These are phyloP conservation scores for Mortierella sp. DNA, from an alignment of 371 early-diverging fungal species.

Conservation along the genomic window DNA sequence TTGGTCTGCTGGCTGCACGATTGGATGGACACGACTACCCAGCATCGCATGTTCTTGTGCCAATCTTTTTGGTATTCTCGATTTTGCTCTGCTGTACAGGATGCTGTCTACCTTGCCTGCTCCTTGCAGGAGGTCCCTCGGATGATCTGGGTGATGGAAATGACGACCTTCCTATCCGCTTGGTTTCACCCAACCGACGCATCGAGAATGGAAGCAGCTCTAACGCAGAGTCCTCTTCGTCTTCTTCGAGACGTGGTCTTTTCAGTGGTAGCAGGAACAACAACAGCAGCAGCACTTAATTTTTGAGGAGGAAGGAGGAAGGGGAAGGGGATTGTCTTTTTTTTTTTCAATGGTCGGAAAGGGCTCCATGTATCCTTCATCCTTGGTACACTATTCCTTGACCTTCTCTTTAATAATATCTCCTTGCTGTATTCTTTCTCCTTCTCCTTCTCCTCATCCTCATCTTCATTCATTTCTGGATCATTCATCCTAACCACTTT, in stretches of 20 bases:
- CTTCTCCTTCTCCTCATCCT: no score
- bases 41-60: slow-evolving; percentile 77
- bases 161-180: slow-evolving; percentile 39
- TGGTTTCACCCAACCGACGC: slow-evolving; percentile 47
- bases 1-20: slow-evolving; percentile 76
- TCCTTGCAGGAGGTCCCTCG: slow-evolving; percentile 19
- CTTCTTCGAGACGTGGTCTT: slow-evolving; percentile 19
- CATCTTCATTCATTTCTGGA: no score
- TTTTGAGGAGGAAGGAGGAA: no score
- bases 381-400: no score
- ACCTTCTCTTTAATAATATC: no score
- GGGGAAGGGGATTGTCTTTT: no score
- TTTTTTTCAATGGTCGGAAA: background rate
- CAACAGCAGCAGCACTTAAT: slow-evolving; percentile 13
- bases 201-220: slow-evolving; percentile 26
- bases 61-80: slow-evolving; percentile 81
- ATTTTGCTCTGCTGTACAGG: slow-evolving; percentile 77
- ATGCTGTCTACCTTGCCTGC: slow-evolving; percentile 78
- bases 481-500: no score
- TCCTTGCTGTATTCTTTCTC: no score
- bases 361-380: background rate
- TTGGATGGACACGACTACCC: slow-evolving; percentile 67
- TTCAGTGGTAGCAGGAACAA: slow-evolving; percentile 40
- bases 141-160: slow-evolving; percentile 35
- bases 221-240: slow-evolving; percentile 1